Evolutionary conservation across 108 stramenopile species (phyloP).

Genomic region (Aureococcus anophagefferens): DNA sequence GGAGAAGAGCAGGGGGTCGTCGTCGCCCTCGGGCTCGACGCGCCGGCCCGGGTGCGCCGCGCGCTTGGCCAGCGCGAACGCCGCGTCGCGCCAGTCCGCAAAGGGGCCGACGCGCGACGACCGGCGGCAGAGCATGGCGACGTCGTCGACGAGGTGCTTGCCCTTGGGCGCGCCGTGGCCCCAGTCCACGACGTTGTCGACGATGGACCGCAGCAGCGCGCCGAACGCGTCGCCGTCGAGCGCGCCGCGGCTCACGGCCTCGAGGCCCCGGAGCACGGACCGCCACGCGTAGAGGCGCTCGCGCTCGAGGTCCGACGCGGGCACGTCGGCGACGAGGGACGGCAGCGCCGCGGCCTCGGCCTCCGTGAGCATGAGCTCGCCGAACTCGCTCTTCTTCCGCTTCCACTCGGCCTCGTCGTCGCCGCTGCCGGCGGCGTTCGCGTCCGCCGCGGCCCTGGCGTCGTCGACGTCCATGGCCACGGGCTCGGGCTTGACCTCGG

Average conservation of each 20-base stretch:
- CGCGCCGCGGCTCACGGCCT: not conserved
- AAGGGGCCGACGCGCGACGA: not conserved
- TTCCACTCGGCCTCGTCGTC: no score
- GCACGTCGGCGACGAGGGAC: no score
- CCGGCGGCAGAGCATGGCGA: not conserved
- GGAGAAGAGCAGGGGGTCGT: no score
- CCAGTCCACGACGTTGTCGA: not conserved
- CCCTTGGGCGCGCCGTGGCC: not conserved
- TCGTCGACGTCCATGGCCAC: no score
- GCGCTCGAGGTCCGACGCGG: no score
- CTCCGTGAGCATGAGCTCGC: no score
- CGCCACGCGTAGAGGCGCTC: not conserved
- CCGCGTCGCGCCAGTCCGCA: not conserved
- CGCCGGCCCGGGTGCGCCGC: not conserved
- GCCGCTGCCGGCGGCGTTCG: no score
- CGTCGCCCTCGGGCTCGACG: no score
- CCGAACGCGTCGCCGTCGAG: not conserved
- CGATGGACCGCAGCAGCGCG: not conserved
- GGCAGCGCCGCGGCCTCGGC: no score
- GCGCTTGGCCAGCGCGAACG: not conserved
- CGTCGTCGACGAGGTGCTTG: not conserved
- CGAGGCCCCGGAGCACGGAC: not conserved
- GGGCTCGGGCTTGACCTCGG: no score
- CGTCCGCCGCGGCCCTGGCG: no score
- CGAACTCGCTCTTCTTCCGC: no score